These are phyloP conservation scores for Oenanthe javanica DNA, from an alignment of 140 eudicot genomes.

Conservation along the genomic window DNA sequence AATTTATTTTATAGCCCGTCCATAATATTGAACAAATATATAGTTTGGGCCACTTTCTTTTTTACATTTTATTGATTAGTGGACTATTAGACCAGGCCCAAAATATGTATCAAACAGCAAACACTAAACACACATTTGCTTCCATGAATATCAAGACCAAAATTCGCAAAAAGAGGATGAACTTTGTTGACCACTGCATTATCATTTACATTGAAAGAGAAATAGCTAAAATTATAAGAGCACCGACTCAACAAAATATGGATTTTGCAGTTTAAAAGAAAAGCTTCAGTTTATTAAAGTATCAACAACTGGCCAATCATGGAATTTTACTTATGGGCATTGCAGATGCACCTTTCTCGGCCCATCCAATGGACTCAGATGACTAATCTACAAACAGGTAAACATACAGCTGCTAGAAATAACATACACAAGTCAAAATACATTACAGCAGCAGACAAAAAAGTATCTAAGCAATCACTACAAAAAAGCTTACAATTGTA, in stretches of 20 bases:
- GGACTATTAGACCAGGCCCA: background rate
- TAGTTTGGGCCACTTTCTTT: too few relatives aligned
- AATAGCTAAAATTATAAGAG: background rate
- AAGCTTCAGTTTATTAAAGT: background rate
- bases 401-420: background rate
- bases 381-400: background rate
- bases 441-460: background rate
- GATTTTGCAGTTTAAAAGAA: background rate
- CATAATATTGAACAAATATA: background rate
- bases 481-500: background rate
- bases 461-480: too few relatives aligned
- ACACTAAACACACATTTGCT: background rate
- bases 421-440: background rate
- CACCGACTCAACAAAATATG: background rate
- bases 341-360: background rate
- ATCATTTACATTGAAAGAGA: background rate
- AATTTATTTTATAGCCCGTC: background rate
- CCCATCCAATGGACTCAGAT: background rate
- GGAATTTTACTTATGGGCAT: background rate
- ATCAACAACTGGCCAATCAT: background rate
- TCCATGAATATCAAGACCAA: background rate
- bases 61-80: background rate
- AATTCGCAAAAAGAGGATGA: background rate
- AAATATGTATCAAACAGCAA: background rate
- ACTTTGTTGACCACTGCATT: background rate